Evolutionary conservation across 805 yeast genomes (phyloP), one percentile per base, ranked within the genome.

Genomic region (Ogataea polymorpha): DNA sequence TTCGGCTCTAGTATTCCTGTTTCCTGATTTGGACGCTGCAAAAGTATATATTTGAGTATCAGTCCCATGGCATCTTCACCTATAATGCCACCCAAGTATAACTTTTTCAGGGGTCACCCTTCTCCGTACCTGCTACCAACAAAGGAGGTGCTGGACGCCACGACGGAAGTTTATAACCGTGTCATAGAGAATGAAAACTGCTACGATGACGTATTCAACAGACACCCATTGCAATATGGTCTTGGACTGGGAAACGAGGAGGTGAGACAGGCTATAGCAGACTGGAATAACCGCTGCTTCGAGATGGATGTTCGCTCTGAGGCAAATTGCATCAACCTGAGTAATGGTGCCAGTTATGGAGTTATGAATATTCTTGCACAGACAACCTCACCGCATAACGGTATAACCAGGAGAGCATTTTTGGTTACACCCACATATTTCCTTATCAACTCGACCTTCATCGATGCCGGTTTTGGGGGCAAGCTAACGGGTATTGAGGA

Each of bases 271-370:
- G 61, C 69, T 3, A 65, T 87, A 6, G 68, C 77, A n/a, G 47
- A 67, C 3, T 82, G 88, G 76, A 67, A 68, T 36, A 69, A 73
- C 43, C 51, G 56, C 17, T 57, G 60, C 4, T 78, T 75, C 51
- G 53, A 65, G 7, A 50, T 59, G 5, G 4, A 26, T 1, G 14
- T 56, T 4, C 51, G 49, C 3, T 59, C 74, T 3, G 58, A 65
- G 17, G 72, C 86, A 0, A 77, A 75, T 9, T 61, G 68, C 47
- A 56, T 88, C 24, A 83, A 83, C 58, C 61, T 88, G 42, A 84
- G 93, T 3, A 81, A 77, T 31, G 96, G 96, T 11, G 91, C 96
- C 0, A 82, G 90, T 26, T 86, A 78, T 58, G 96, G 96, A 3
- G 72, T 82, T n/a, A 74, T 82, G 49, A 80, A 78, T 53, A 74